These are phyloP conservation scores for Sclerotinia subarctica DNA, from an alignment of 2,329 filamentous ascomycete genomes.

Conservation along the genomic window DNA sequence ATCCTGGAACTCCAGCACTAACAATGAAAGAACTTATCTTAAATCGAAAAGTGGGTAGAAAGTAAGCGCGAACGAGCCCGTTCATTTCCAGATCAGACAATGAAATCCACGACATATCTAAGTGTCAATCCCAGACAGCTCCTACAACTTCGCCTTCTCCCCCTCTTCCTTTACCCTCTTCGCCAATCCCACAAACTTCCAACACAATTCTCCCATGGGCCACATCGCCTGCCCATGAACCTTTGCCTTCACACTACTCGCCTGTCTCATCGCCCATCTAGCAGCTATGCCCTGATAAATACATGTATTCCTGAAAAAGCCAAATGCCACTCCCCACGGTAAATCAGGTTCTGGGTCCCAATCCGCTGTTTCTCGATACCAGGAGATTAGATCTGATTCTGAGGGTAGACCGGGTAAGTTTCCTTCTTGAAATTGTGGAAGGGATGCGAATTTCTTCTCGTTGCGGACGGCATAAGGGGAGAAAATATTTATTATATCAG, in stretches of 20 bases:
- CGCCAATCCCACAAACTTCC: conserved; percentile 62
- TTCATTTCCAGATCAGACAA: too few species aligned
- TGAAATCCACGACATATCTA: too few species aligned
- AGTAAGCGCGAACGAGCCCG: too few species aligned
- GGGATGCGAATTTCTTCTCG: conserved; percentile 36
- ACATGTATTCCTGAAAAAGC: conserved; percentile 57
- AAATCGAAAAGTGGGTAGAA: background rate
- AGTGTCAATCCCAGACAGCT: too few species aligned
- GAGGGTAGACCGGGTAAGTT: conserved; percentile 53
- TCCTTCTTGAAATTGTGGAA: conserved; percentile 42
- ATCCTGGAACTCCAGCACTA: background rate
- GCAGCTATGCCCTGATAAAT: conserved; percentile 89
- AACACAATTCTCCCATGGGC: conserved; percentile 75
- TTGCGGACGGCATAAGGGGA: conserved; percentile 44
- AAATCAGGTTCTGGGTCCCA: conserved; percentile 67
- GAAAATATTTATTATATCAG: conserved; percentile 80
- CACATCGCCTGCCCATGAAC: conserved; percentile 67
- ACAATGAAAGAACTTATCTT: background rate
- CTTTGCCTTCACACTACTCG: conserved; percentile 78
- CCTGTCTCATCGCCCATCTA: conserved; percentile 77
- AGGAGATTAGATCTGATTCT: conserved; percentile 55
- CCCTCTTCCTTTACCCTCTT: conserved; percentile 39
- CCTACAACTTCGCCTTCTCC: conserved; percentile 43
- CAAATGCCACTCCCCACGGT: conserved; percentile 60
- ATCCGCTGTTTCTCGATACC: conserved; percentile 66